These are phyloP conservation scores for Nelumbo lutea DNA, from an alignment of 164 flowering plant species.

Conservation along the genomic window DNA sequence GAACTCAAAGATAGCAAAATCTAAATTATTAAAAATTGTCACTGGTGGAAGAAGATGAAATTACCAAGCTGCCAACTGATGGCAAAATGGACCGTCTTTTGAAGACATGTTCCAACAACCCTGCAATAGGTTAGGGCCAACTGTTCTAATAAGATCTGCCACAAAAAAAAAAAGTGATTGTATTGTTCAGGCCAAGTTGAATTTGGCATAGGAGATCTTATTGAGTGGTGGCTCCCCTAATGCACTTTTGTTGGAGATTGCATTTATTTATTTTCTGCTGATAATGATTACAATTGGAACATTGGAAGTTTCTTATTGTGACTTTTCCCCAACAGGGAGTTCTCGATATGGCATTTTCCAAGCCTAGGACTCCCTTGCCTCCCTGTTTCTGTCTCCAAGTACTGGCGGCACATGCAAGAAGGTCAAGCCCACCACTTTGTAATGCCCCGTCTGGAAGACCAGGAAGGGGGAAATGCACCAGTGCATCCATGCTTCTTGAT, in stretches of 20 bases:
- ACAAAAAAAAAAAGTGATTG: too few relatives aligned
- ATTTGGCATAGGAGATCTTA: too few relatives aligned
- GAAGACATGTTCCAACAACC: background rate
- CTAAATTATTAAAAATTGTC: too few relatives aligned
- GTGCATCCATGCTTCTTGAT: constrained; percentile 57
- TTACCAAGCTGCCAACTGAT: too few relatives aligned
- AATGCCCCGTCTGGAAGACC: constrained; percentile 57
- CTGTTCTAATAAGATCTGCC: too few relatives aligned
- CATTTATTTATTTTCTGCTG: background rate
- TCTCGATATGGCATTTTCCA: constrained; percentile 73
- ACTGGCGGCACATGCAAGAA: constrained; percentile 38
- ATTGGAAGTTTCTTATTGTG: background rate
- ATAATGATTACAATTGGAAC: background rate
- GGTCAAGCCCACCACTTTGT: constrained; percentile 40
- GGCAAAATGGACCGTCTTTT: background rate
- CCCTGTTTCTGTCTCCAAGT: constrained; percentile 85
- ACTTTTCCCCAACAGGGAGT: constrained; percentile 52
- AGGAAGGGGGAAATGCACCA: constrained; percentile 65
- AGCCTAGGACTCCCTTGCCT: constrained; percentile 56
- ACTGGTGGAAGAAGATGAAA: too few relatives aligned
- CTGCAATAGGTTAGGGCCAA: background rate
- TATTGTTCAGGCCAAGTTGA: too few relatives aligned
- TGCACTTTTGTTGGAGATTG: background rate
- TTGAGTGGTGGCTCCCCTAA: too few relatives aligned
- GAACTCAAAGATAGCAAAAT: too few relatives aligned